Evolutionary conservation across 768 basidiomycete genomes (phyloP), one percentile per base, ranked within the genome.

Genomic region (Inosperma sp.): DNA sequence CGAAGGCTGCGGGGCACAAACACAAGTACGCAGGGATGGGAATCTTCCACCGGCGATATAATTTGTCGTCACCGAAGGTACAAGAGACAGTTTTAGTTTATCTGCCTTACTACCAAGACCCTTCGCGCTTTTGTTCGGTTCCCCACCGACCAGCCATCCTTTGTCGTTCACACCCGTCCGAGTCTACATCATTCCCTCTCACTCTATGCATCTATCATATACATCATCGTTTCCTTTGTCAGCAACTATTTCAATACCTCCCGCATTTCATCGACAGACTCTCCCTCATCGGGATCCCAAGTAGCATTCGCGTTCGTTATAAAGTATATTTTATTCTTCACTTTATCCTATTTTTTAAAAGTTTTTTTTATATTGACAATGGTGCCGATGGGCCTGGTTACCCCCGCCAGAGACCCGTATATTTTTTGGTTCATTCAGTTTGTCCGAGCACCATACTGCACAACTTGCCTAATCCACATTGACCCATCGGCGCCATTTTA

Each of bases 291-390:
- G 54, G 52, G 43, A 36, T 53, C 51, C 60, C 60, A 21, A 51
- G 63, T 62, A 61, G 60, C 63, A 68, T 59, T 70, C 69, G 76
- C 76, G 73, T 78, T 79, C 74, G 71, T 70, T 73, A 63, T 81
- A 75, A 74, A 80, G 74, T 81, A 80, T 83, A 83, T 80, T 75
- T 88, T 88, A 88, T 88, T 87, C 78, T 80, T 85, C 83, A 84
- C 73, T 76, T 86, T 84, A 87, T 82, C 76, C 70, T 74, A 77
- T 73, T 72, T 71, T 70, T 74, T 67, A 52, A 54, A 59, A 58
- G 63, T 57, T 52, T 60, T 57, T 56, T 64, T 61, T 57, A 55
- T 59, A 63, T 56, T 59, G 61, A 36, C 46, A 68, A 67, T 69
- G 63, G 71, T 67, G 66, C 66, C 63, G 56, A 59, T 63, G 62